Evolutionary conservation across 2,329 filamentous ascomycete species (phyloP), one percentile per base, ranked within the genome.

Genomic region (Cytospora paraplurivora): DNA sequence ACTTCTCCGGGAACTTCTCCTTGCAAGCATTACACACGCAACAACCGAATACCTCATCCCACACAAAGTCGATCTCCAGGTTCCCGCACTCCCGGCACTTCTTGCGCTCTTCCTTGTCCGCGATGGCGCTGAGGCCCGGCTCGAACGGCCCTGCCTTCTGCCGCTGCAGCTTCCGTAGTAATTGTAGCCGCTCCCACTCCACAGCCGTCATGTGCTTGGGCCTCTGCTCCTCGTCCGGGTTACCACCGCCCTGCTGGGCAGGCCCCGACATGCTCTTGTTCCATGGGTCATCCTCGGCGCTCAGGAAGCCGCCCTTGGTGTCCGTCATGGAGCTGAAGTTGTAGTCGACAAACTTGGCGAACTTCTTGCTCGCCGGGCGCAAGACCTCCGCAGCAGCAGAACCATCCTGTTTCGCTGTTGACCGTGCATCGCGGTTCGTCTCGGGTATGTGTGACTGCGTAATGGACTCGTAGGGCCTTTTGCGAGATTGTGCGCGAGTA

Each of bases 311-410:
- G 67, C 95, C 95, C 73, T 97, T 97, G 0, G 94, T 98, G 75
- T 99, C 95, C 7, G 90, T 96, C 93, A 99, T 98, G 77, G 94
- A 90, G 73, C 91, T 94, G 77, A 99, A 95, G 76, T 99, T 95
- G 78, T 97, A 98, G 73, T 99, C 95, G 72, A 99, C 93, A 74
- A 90, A 98, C 75, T 95, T 94, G 66, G 91, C 87, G 69, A 98
- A 97, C 72, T 96, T 97, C 71, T 88, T 86, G 47, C 70, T 72
- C 54, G 92, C 91, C 0, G 94, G 89, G 62, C 87, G 88, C 56
- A 96, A 88, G 6, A 78, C 74, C 44, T 47, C 44, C 8, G 44
- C n/a, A 47, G 44, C 11, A 21, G 7, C 44, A n/a, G 57, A 19
- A 53, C 73, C 70, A 27, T 67, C 73, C 0, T 72, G 81, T 79